These are phyloP conservation scores for Kwoniella sp. DNA, from an alignment of 768 basidiomycete species.

Conservation along the genomic window DNA sequence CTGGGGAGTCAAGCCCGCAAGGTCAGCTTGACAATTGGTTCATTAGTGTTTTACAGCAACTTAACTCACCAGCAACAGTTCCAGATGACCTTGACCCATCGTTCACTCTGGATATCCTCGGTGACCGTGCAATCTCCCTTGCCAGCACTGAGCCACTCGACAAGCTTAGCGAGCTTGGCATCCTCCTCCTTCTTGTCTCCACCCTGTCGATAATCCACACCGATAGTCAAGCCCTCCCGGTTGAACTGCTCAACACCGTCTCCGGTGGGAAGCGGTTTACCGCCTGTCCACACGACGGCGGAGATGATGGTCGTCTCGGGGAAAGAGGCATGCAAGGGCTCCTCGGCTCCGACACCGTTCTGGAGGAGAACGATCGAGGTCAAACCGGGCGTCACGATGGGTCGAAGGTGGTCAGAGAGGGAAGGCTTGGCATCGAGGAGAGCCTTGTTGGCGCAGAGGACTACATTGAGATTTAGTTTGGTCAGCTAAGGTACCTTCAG, in stretches of 20 bases:
- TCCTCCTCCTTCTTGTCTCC: constrained; percentile 37
- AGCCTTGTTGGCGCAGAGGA: constrained; percentile 53
- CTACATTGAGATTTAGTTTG: constrained; percentile 15
- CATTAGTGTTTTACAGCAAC: neutral
- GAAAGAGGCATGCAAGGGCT: constrained; percentile 48
- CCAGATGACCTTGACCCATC: constrained; percentile 56
- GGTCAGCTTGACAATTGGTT: neutral
- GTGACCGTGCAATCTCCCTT: constrained; percentile 45
- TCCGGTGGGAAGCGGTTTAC: constrained; percentile 26
- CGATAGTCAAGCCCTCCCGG: constrained; percentile 49
- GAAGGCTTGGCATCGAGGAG: constrained; percentile 52
- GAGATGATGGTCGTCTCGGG: constrained; percentile 50
- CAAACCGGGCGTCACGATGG: constrained; percentile 31
- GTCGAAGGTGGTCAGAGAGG: constrained; percentile 41
- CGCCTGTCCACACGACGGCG: constrained; percentile 54
- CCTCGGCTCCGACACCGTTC: constrained; percentile 54
- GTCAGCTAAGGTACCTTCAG: neutral
- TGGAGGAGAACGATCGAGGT: constrained; percentile 52
- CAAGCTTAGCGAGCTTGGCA: constrained; percentile 38
- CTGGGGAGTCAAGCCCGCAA: constrained; percentile 11
- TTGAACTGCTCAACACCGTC: constrained; percentile 53
- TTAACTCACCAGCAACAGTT: constrained; percentile 26
- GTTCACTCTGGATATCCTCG: constrained; percentile 49
- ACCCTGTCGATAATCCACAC: constrained; percentile 43
- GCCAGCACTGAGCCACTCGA: constrained; percentile 36